phyloP scores from a whole-genome alignment of 1,139 yeast species.

The Pichia sp. region DNA sequence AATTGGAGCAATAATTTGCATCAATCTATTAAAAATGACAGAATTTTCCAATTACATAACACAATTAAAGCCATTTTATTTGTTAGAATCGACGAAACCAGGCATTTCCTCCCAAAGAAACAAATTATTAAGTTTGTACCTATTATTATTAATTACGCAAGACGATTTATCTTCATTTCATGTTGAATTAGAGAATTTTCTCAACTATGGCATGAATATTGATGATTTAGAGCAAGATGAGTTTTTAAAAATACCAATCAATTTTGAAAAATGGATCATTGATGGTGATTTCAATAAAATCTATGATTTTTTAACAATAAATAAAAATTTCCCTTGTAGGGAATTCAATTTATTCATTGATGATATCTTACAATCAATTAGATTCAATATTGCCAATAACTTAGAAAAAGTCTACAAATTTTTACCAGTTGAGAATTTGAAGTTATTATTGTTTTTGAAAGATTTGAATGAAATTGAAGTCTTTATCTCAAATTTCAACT shows the following conservation, averaged over 20 bases:
- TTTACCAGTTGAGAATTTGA: constrained; percentile 77
- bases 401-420: constrained; percentile 70
- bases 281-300: constrained; percentile 95
- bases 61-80: constrained; percentile 73
- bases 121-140: constrained; percentile 69
- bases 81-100: constrained; percentile 30
- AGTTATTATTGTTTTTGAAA: constrained; percentile 67
- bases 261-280: constrained; percentile 88
- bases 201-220: constrained; percentile 39
- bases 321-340: constrained; percentile 36
- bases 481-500: constrained; percentile 53
- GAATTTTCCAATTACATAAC: constrained; percentile 66
- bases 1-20: constrained; percentile 74
- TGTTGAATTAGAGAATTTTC: constrained; percentile 73
- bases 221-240: constrained; percentile 52
- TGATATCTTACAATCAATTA: constrained; percentile 64
- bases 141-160: constrained; percentile 68
- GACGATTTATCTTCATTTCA: constrained; percentile 86
- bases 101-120: constrained; percentile 50
- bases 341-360: constrained; percentile 55
- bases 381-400: constrained; percentile 84
- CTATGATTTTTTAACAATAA: constrained; percentile 51
- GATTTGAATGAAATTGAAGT: constrained; percentile 56
- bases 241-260: constrained; percentile 72
- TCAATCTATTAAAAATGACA: constrained; percentile 53